A percentile compares a stretch with the other conserved stretches of the same genome.
Conservation (phyloP, 2,329 filamentous ascomycete genomes). For the Chrysosporium queenslandicum region DNA sequence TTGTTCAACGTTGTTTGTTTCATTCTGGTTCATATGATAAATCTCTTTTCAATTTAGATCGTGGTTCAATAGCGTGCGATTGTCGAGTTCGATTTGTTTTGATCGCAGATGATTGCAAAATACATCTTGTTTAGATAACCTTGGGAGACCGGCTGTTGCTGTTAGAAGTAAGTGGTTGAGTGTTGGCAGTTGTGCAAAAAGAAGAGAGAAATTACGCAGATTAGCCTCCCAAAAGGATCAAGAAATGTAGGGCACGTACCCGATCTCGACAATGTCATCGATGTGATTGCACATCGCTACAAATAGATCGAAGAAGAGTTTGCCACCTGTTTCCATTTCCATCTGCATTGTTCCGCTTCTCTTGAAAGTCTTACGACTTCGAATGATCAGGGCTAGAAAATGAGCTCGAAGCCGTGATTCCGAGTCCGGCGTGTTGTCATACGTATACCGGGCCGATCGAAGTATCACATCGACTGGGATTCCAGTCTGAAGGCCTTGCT, state of each 20-base stretch:
- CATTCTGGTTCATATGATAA: slow-evolving; percentile 28
- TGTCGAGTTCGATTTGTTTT: slow-evolving; percentile 26
- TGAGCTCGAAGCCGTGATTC: slow-evolving; percentile 90
- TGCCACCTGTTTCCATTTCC: slow-evolving; percentile 92
- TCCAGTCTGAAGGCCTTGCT: slow-evolving; percentile 86
- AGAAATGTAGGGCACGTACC: slow-evolving; percentile 44
- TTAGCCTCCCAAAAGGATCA: slow-evolving; percentile 14
- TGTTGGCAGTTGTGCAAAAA: not conserved
- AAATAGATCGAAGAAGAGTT: slow-evolving; percentile 96
- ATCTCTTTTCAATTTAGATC: slow-evolving; percentile 22
- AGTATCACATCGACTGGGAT: slow-evolving; percentile 89
- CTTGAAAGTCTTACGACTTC: slow-evolving; percentile 96
- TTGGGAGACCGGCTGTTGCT: slow-evolving; percentile 46
- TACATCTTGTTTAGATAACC: slow-evolving; percentile 42
- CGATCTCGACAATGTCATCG: slow-evolving; percentile 85
- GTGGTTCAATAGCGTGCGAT: slow-evolving; percentile 19
- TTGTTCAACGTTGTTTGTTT: slow-evolving; percentile 23
- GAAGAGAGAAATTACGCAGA: slow-evolving; percentile 1
- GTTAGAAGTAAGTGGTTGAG: slow-evolving; percentile 14
- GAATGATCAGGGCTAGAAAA: slow-evolving; percentile 94
- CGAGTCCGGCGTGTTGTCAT: slow-evolving; percentile 85
- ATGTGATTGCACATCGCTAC: slow-evolving; percentile 98
- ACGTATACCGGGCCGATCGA: slow-evolving; percentile 86
- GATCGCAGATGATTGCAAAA: slow-evolving; percentile 22
- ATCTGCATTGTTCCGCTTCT: slow-evolving; percentile 96